Base-by-base conservation (phyloP, 2,329 filamentous ascomycete species). In the Sordariomycetes sp. region DNA sequence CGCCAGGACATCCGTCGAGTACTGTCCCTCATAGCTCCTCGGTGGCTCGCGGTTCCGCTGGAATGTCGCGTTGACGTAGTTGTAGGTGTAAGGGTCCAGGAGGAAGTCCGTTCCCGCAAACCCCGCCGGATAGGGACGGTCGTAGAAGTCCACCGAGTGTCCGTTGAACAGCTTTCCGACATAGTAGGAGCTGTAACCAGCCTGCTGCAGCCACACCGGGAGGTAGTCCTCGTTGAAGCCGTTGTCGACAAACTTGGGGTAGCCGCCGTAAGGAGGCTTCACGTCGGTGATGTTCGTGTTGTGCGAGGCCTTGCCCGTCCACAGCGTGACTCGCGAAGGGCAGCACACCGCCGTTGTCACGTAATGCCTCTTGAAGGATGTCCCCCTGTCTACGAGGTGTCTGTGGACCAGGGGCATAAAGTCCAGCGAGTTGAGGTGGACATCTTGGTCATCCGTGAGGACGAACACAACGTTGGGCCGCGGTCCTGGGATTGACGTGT, bases 51-150 rank as follows among this genome's bases (percentile, higher is more conserved):
- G 55, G 43, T 84, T 79, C 8, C 72, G 64, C 39, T 79, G 70
- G 48, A 75, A 79, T 6, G 69, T 78, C 2, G 72, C 63, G 47
- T 84, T 82, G 15, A 75, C 62, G 48, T 84, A 85, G 20, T 70
- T 59, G 48, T 85, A 85, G 0, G 80, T 84, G 42, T 66, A 71
- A 0, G 79, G 79, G 40, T 84, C 78, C 2, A 82, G 58, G 2
- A 82, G 57, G 42, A 80, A 66, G 32, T 59, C 53, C 1, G 72
- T 74, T 0, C 61, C 63, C 17, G 65, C 78, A 56, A 69, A 81
- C 2, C 75, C 77, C 3, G 57, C 61, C 0, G 69, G 59, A 37
- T 59, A 64, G 0, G 75, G 68, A n/a, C 59, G 54, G 39, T 70
- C 44, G 43, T 70, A 73, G 44, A 70, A 72, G 4, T 54, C 42